phyloP scores from a whole-genome alignment of 495 filamentous ascomycete species.

The Xylaria grammica region DNA sequence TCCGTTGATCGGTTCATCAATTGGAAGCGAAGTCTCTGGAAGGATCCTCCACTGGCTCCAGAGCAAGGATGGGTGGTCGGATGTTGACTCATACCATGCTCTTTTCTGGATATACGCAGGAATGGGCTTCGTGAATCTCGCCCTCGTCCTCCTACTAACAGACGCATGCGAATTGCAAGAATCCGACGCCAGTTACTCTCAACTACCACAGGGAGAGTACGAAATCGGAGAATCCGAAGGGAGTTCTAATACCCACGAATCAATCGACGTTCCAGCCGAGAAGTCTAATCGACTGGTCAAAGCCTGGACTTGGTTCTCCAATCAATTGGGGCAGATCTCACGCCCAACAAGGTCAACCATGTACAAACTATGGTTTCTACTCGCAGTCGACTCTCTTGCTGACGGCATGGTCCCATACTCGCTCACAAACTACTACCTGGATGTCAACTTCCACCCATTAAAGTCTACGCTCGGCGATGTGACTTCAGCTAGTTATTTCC shows the following conservation, averaged over 20 bases:
- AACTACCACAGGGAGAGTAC: conserved; percentile 51
- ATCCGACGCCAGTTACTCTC: conserved; percentile 38
- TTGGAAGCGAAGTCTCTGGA: conserved; percentile 69
- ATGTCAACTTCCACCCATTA: conserved; percentile 71
- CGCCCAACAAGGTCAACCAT: conserved; percentile 63
- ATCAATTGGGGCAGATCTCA: conserved; percentile 59
- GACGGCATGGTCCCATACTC: conserved; percentile 77
- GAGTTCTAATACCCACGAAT: conserved; percentile 22
- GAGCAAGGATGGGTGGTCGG: conserved; percentile 54
- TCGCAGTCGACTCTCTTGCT: conserved; percentile 78
- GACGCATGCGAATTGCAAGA: conserved; percentile 61
- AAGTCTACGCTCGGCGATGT: conserved; percentile 74
- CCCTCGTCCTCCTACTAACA: conserved; percentile 64
- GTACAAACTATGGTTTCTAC: conserved; percentile 72
- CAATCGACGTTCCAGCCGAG: conserved; percentile 16
- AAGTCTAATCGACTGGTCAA: conserved; percentile 29
- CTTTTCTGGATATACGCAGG: conserved; percentile 74
- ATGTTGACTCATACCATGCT: conserved; percentile 64
- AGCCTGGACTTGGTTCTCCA: conserved; percentile 35
- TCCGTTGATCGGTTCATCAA: conserved; percentile 67
- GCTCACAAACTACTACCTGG: conserved; percentile 79
- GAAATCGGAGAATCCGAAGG: conserved; percentile 11
- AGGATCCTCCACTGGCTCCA: conserved; percentile 64
- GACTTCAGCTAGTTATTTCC: conserved; percentile 68
- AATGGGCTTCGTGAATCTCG: conserved; percentile 70